Conservation (phyloP, 1,284 basidiomycete species). For the Puccinia triticina region DNA sequence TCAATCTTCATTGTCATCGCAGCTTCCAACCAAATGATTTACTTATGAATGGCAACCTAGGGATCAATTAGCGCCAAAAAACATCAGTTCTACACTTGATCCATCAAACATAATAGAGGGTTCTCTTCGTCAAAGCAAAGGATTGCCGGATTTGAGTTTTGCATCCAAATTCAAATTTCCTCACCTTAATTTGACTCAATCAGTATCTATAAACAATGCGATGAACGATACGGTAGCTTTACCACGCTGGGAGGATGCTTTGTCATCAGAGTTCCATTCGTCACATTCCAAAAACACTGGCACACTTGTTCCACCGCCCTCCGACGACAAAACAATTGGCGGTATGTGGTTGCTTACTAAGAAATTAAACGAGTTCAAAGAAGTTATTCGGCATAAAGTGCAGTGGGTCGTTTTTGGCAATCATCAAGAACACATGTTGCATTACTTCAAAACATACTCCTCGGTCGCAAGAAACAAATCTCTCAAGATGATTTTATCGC, state of each 20-base stretch:
- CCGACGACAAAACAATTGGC: background rate
- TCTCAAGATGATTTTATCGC: background rate
- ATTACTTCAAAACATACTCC: background rate
- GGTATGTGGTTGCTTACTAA: no score
- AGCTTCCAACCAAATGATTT: background rate
- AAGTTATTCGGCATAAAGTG: background rate
- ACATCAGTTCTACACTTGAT: background rate
- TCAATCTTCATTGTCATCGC: background rate
- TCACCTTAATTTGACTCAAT: no score
- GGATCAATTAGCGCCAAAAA: background rate
- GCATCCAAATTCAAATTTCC: background rate
- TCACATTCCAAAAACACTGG: background rate
- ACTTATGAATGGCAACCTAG: background rate
- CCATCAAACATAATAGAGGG: background rate
- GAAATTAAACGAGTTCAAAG: conserved; percentile 22
- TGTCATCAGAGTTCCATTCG: no score
- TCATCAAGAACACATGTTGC: background rate
- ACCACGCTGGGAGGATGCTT: conserved; percentile 17
- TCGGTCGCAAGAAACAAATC: no score
- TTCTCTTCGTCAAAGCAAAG: background rate
- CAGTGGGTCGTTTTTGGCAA: background rate
- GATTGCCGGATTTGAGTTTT: background rate
- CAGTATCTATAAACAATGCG: background rate
- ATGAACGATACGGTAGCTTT: background rate
- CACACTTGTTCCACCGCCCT: background rate